A percentile compares a stretch with the other conserved stretches of the same genome.
Conservation (phyloP, 345 rosid species). For the Clarkia xantiana region DNA sequence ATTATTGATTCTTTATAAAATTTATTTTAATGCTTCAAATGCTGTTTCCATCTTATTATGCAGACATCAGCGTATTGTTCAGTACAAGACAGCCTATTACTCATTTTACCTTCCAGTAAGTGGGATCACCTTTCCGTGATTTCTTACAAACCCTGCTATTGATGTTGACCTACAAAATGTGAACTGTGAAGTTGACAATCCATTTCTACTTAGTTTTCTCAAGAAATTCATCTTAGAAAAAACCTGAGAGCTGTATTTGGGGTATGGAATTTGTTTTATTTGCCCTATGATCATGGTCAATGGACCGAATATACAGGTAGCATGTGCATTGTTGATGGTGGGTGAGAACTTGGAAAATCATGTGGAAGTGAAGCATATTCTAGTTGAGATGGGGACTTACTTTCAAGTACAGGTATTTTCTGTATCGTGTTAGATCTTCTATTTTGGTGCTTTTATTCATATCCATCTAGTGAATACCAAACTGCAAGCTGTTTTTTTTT, state of each 20-base stretch:
- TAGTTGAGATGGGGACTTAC: constrained; percentile 64
- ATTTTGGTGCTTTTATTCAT: too few species aligned
- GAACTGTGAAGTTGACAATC: too few species aligned
- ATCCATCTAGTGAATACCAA: too few species aligned
- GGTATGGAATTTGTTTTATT: too few species aligned
- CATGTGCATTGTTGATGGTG: constrained; percentile 63
- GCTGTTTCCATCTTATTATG: constrained; percentile 7
- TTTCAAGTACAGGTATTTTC: constrained; percentile 63
- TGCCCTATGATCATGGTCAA: too few species aligned
- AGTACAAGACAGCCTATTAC: constrained; percentile 69
- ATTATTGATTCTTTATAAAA: not conserved
- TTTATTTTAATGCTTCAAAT: too few species aligned
- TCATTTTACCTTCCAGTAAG: constrained; percentile 83
- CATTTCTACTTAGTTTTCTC: too few species aligned
- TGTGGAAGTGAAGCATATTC: constrained; percentile 42
- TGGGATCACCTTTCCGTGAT: not conserved
- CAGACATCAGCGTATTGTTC: constrained; percentile 71
- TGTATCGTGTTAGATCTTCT: too few species aligned
- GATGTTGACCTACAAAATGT: too few species aligned
- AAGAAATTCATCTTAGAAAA: too few species aligned
- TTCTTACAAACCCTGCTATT: not conserved
- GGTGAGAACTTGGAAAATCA: constrained; percentile 65
- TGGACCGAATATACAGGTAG: constrained; percentile 31
- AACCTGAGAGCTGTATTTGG: too few species aligned
- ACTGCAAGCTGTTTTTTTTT: too few species aligned